Conservation (phyloP, 139 green algal genomes). For the Auxenochlorella pyrenoidosa region DNA sequence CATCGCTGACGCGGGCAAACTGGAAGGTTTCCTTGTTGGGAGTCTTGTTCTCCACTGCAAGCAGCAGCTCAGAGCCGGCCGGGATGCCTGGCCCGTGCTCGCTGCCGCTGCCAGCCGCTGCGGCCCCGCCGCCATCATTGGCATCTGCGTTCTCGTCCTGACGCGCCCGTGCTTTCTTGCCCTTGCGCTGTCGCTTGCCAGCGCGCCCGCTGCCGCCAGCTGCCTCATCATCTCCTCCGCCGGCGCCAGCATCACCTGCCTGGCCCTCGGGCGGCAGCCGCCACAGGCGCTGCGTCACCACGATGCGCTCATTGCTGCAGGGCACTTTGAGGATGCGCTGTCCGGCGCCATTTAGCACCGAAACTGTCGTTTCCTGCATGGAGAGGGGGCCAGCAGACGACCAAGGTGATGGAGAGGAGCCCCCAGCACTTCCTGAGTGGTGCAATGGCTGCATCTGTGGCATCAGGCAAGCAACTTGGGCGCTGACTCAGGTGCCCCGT, state of each 20-base stretch:
- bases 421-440: too few species aligned
- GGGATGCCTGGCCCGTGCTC: background rate
- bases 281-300: conserved; percentile 71
- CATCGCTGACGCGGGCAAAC: conserved; percentile 61
- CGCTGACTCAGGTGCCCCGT: too few species aligned
- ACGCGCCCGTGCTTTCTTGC: conserved; percentile 4
- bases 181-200: conserved; percentile 38
- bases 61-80: conserved; percentile 52
- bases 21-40: conserved; percentile 61
- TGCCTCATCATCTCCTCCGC: background rate
- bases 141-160: conserved; percentile 32
- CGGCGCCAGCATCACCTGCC: background rate
- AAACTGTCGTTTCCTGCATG: conserved; percentile 53
- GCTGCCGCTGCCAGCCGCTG: background rate
- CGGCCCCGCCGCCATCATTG: background rate
- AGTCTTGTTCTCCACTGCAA: conserved; percentile 61
- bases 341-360: conserved; percentile 51
- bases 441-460: too few species aligned
- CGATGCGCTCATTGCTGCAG: conserved; percentile 59
- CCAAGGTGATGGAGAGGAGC: too few species aligned
- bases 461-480: too few species aligned
- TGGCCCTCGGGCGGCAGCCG: conserved; percentile 24
- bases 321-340: conserved; percentile 37
- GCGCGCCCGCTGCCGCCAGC: background rate
- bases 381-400: too few species aligned